phyloP scores from a whole-genome alignment of 768 basidiomycete genomes.

The Nidularia pulvinata region DNA sequence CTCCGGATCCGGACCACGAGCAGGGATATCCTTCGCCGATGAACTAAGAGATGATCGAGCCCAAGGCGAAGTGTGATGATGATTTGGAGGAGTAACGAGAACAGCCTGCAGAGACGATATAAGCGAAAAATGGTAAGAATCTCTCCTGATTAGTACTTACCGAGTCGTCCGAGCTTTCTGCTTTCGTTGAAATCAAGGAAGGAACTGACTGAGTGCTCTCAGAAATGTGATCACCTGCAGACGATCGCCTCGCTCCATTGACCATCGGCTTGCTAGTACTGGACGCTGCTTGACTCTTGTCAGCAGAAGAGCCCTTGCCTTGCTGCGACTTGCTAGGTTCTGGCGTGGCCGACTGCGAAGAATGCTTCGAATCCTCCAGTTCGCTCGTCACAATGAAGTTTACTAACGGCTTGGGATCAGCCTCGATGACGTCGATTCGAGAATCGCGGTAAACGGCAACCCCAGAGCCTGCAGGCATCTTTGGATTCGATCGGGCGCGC shows the following conservation, averaged over 20 bases:
- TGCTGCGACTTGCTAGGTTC: too few species aligned
- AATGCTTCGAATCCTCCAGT: slow-evolving; percentile 45
- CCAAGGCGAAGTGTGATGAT: slow-evolving; percentile 51
- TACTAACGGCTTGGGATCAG: slow-evolving; percentile 49
- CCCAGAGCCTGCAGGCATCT: slow-evolving; percentile 69
- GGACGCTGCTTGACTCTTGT: too few species aligned
- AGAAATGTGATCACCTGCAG: not conserved
- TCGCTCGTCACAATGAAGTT: slow-evolving; percentile 84
- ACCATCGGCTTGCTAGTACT: not conserved
- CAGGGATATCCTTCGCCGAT: slow-evolving; percentile 65
- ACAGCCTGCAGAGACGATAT: too few species aligned
- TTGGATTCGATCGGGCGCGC: slow-evolving; percentile 58
- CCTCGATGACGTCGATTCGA: slow-evolving; percentile 46
- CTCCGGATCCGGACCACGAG: slow-evolving; percentile 76
- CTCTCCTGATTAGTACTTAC: too few species aligned
- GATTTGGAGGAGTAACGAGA: slow-evolving; percentile 45
- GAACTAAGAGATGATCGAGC: slow-evolving; percentile 53
- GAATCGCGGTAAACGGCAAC: slow-evolving; percentile 77
- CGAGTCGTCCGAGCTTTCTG: slow-evolving; percentile 55
- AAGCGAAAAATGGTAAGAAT: too few species aligned
- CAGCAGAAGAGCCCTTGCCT: too few species aligned
- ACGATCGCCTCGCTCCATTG: slow-evolving; percentile 4
- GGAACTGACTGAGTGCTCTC: slow-evolving; percentile 13
- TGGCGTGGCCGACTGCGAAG: slow-evolving; percentile 13
- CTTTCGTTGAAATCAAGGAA: slow-evolving; percentile 28